phyloP scores from a whole-genome alignment of 208 protist species.

The Trypanosoma avium region DNA sequence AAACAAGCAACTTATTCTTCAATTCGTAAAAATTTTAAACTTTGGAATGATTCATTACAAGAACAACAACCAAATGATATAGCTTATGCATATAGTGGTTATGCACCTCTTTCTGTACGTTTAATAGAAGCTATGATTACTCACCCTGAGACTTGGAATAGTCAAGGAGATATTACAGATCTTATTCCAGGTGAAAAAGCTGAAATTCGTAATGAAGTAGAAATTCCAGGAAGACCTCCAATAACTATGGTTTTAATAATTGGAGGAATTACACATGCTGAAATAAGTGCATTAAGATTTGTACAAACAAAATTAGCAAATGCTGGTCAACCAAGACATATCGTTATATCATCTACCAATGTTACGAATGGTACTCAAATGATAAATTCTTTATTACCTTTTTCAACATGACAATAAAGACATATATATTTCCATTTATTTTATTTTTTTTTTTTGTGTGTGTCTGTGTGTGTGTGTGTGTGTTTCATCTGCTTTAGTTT shows the following conservation, averaged over 20 bases:
- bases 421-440: not conserved
- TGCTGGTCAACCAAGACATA: constrained; percentile 35
- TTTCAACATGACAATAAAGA: constrained; percentile 11
- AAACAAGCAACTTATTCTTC: constrained; percentile 49
- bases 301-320: constrained; percentile 55
- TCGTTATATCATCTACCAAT: constrained; percentile 64
- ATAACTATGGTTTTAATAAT: constrained; percentile 90
- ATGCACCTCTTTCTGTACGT: constrained; percentile 63
- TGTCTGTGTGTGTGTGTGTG: too few species aligned
- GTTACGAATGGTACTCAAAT: constrained; percentile 61
- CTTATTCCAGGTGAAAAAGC: constrained; percentile 50
- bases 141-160: constrained; percentile 44
- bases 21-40: constrained; percentile 53
- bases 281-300: constrained; percentile 91
- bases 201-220: constrained; percentile 48
- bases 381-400: constrained; percentile 53
- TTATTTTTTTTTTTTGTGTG: constrained; percentile 9
- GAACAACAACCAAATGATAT: constrained; percentile 72
- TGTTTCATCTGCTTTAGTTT: not conserved
- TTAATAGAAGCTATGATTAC: constrained; percentile 50
- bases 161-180: constrained; percentile 34
- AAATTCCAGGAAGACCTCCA: constrained; percentile 30
- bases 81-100: constrained; percentile 74
- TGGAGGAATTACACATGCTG: constrained; percentile 91
- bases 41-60: constrained; percentile 55